Conservation (phyloP, 2,329 filamentous ascomycete species). For the Penicillium expansum region DNA sequence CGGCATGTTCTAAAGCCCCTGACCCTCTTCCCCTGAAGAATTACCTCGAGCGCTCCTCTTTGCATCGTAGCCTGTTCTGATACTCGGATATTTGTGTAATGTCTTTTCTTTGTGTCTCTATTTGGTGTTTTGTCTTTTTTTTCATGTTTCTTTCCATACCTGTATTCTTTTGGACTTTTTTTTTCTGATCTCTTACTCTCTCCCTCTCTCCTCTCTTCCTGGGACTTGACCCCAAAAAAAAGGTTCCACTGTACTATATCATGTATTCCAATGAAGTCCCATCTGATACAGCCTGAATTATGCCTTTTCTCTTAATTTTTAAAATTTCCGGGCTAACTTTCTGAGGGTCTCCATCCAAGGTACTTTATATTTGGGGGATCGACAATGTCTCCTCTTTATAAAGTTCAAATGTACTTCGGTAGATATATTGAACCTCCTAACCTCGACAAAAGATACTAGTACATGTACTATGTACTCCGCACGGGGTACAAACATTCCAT, state of each 20-base stretch:
- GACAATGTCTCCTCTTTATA: background rate
- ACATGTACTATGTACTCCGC: background rate
- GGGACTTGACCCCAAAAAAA: conserved; percentile 18
- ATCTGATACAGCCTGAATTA: conserved; percentile 1
- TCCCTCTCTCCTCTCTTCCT: conserved; percentile 18
- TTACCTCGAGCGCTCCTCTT: conserved; percentile 31
- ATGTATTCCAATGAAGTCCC: conserved; percentile 17
- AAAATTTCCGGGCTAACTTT: background rate
- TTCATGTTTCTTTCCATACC: conserved; percentile 19
- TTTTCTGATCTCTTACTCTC: background rate
- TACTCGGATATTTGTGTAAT: conserved; percentile 26
- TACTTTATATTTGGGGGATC: conserved; percentile 1
- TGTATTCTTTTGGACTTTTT: conserved; percentile 22
- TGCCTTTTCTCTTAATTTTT: background rate
- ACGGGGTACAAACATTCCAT: background rate
- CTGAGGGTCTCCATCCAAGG: too few species aligned
- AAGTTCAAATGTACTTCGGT: background rate
- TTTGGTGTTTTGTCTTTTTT: conserved; percentile 23
- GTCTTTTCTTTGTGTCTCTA: conserved; percentile 22
- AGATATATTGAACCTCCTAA: background rate
- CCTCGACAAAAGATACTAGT: too few species aligned
- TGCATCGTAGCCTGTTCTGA: conserved; percentile 35
- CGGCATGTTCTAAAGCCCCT: conserved; percentile 61
- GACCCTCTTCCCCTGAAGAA: conserved; percentile 14
- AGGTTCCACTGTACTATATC: conserved; percentile 26